Conservation (phyloP, 225 moss, liverwort and hornwort species). For the Thuidium tamariscinum region DNA sequence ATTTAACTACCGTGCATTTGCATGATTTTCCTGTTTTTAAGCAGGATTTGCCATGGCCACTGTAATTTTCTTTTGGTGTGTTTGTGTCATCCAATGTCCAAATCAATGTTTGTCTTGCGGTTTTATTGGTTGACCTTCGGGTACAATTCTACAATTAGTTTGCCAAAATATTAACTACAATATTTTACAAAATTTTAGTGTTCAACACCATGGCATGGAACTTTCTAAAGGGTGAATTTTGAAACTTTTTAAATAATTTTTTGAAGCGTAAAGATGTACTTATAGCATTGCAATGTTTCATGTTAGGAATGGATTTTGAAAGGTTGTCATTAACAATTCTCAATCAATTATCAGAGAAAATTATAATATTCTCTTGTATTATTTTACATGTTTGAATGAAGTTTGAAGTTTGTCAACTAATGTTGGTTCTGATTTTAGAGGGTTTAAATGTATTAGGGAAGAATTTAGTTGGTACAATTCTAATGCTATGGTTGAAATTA, state of each 20-base stretch:
- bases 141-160: background rate
- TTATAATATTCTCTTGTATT: too few species aligned
- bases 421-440: background rate
- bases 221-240: background rate
- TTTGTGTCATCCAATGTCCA: background rate
- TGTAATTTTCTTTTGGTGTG: background rate
- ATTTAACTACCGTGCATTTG: background rate
- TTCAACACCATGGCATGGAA: background rate
- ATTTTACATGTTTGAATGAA: background rate
- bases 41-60: background rate
- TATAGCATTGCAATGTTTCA: accelerated
- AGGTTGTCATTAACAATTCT: background rate
- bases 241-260: background rate
- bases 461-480: background rate
- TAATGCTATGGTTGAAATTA: background rate
- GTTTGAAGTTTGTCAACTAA: background rate
- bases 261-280: background rate
- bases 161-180: background rate
- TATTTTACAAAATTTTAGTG: background rate
- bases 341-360: background rate
- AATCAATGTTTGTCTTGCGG: background rate
- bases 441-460: background rate
- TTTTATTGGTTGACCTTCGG: background rate
- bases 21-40: background rate
- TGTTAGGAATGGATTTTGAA: background rate